phyloP scores from a whole-genome alignment of 2,329 filamentous ascomycete genomes.

The Huntiella moniliformis region DNA sequence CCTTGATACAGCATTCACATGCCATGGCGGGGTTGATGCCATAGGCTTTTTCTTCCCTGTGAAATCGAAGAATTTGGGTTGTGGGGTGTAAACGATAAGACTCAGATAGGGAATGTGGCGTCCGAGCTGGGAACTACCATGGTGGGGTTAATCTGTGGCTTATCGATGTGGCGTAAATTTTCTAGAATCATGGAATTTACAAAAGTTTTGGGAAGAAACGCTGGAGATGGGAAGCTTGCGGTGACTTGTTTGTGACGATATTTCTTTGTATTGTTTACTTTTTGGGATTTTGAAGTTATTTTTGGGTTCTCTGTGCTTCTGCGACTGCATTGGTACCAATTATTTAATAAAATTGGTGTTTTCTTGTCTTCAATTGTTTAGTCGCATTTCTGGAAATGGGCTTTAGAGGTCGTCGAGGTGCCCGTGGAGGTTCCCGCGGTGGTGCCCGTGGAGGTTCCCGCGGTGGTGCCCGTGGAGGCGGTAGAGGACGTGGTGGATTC shows the following conservation, averaged over 20 bases:
- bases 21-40: too few species aligned
- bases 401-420: conserved; percentile 8
- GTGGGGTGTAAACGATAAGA: conserved; percentile 9
- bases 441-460: conserved; percentile 3
- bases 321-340: background rate
- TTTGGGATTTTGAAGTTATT: background rate
- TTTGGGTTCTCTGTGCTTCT: background rate
- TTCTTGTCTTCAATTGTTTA: background rate
- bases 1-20: too few species aligned
- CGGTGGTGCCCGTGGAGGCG: background rate
- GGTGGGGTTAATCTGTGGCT: conserved; percentile 1
- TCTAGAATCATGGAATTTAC: conserved; percentile 5
- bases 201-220: conserved; percentile 8
- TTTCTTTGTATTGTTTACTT: background rate
- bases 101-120: conserved; percentile 7
- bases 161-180: background rate
- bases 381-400: conserved; percentile 5
- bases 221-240: background rate
- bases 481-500: conserved; percentile 3
- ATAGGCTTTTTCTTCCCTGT: too few species aligned
- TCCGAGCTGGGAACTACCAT: background rate
- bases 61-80: conserved; percentile 7
- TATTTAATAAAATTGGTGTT: background rate
- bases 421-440: conserved; percentile 14
- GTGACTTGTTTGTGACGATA: conserved; percentile 2